phyloP scores from a whole-genome alignment of 2,329 filamentous ascomycete species.

The Diplocarpon mali region DNA sequence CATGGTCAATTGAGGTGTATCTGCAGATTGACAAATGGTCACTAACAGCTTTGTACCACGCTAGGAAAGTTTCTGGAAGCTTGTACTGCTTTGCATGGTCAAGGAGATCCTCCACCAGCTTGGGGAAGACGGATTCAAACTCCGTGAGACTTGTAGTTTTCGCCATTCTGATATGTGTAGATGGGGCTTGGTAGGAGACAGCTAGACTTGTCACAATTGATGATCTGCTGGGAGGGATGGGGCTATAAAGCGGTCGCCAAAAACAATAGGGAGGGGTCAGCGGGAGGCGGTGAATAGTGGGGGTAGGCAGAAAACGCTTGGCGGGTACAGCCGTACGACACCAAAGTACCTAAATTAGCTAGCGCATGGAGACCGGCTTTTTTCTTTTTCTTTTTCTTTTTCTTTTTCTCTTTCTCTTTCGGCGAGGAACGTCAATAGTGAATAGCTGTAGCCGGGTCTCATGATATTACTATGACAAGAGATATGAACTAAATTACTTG shows the following conservation, averaged over 20 bases:
- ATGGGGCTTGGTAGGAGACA: slow-evolving; percentile 5
- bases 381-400: too few relatives aligned
- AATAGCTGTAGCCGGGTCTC: too few relatives aligned
- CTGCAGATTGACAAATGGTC: neutral
- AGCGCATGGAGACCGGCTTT: too few relatives aligned
- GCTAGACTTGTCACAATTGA: neutral
- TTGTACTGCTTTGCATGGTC: slow-evolving; percentile 73
- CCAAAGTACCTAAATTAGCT: too few relatives aligned
- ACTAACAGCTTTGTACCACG: slow-evolving; percentile 62
- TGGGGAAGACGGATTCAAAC: slow-evolving; percentile 85
- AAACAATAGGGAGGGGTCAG: neutral
- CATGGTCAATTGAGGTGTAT: slow-evolving; percentile 4
- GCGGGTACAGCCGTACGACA: too few relatives aligned
- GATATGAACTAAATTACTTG: too few relatives aligned
- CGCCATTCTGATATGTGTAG: slow-evolving; percentile 36
- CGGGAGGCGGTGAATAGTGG: slow-evolving; percentile 4
- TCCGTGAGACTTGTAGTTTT: slow-evolving; percentile 69
- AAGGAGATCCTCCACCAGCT: slow-evolving; percentile 71
- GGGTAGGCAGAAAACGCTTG: slow-evolving; percentile 2
- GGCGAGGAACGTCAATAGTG: too few relatives aligned
- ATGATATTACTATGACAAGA: too few relatives aligned
- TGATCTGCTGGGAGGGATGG: neutral
- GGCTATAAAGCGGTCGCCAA: neutral
- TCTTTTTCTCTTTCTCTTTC: too few relatives aligned
- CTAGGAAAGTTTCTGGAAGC: slow-evolving; percentile 65